phyloP scores from a whole-genome alignment of 2,329 filamentous ascomycete species.

The Aspergillus sclerotialis region DNA sequence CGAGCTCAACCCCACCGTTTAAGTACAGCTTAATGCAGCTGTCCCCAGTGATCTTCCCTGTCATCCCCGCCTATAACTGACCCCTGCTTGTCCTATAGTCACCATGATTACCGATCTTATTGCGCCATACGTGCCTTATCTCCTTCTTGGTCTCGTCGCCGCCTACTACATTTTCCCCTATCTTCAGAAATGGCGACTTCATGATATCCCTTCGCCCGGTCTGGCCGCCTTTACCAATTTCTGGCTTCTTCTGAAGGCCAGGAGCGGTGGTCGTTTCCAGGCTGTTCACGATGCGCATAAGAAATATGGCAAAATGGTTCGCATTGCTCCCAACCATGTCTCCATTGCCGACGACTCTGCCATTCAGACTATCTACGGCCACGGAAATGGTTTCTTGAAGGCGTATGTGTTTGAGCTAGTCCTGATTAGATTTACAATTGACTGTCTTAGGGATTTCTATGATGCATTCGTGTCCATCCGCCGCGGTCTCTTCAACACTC shows the following conservation, averaged over 20 bases:
- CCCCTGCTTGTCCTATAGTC: neutral
- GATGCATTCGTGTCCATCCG: slow-evolving; percentile 85
- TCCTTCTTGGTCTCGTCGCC: slow-evolving; percentile 43
- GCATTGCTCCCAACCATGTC: slow-evolving; percentile 78
- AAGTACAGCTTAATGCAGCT: too few relatives aligned
- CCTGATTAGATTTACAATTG: neutral
- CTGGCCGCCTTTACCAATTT: slow-evolving; percentile 64
- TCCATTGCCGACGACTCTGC: slow-evolving; percentile 74
- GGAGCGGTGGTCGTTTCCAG: slow-evolving; percentile 58
- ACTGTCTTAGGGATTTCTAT: slow-evolving; percentile 71
- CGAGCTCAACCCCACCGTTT: too few relatives aligned
- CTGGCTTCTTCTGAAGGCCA: slow-evolving; percentile 65
- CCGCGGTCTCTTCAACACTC: slow-evolving; percentile 82
- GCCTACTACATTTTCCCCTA: slow-evolving; percentile 54
- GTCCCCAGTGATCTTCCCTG: too few relatives aligned
- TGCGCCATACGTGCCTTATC: slow-evolving; percentile 25
- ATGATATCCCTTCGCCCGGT: slow-evolving; percentile 45
- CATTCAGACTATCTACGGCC: slow-evolving; percentile 70
- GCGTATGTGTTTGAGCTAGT: slow-evolving; percentile 43
- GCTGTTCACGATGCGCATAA: slow-evolving; percentile 67
- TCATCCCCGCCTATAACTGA: neutral
- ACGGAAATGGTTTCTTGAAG: slow-evolving; percentile 69
- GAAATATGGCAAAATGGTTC: slow-evolving; percentile 69
- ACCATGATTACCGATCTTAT: slow-evolving; percentile 23
- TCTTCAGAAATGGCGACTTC: slow-evolving; percentile 48